Evolutionary conservation across 345 rosid species (phyloP).

Genomic region (Hibiscus syriacus): DNA sequence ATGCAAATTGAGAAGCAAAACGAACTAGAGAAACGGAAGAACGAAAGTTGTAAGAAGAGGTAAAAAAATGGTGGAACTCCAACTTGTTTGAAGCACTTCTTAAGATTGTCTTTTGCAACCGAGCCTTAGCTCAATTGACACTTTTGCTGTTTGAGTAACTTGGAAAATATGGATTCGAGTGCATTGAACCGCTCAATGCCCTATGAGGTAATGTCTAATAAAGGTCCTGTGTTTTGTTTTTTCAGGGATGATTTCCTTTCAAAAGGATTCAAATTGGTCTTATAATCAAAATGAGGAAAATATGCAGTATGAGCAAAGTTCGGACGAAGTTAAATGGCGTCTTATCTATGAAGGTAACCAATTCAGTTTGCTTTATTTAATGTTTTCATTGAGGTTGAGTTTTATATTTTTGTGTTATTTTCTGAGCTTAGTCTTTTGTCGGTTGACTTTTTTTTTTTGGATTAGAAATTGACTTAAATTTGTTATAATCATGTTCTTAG

Average conservation of each 20-base stretch:
- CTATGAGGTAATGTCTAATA: neutral
- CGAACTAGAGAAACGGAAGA: slow-evolving; percentile 14
- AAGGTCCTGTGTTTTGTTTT: neutral
- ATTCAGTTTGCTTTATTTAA: neutral
- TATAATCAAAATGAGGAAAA: slow-evolving; percentile 16
- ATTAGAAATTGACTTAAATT: neutral
- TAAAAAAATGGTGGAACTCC: slow-evolving; percentile 6
- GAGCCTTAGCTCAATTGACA: no score
- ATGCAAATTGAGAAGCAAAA: slow-evolving; percentile 15
- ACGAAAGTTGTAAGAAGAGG: slow-evolving; percentile 29
- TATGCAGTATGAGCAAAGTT: neutral
- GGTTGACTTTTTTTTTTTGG: no score
- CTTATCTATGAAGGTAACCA: neutral
- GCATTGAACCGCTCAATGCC: no score
- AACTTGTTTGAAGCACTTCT: no score
- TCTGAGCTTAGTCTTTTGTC: no score
- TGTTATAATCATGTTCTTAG: no score
- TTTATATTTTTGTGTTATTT: no score
- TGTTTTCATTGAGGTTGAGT: no score
- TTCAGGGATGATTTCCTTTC: slow-evolving; percentile 59
- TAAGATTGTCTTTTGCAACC: no score
- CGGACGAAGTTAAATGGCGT: slow-evolving; percentile 16
- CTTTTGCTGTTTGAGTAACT: no score
- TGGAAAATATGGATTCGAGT: no score
- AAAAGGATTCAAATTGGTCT: slow-evolving; percentile 48